Percentiles rank a stretch among this genome's conserved stretches.
These are phyloP conservation scores for Ogataea paradorogensis DNA, from an alignment of 805 yeast species.

Conservation along the genomic window DNA sequence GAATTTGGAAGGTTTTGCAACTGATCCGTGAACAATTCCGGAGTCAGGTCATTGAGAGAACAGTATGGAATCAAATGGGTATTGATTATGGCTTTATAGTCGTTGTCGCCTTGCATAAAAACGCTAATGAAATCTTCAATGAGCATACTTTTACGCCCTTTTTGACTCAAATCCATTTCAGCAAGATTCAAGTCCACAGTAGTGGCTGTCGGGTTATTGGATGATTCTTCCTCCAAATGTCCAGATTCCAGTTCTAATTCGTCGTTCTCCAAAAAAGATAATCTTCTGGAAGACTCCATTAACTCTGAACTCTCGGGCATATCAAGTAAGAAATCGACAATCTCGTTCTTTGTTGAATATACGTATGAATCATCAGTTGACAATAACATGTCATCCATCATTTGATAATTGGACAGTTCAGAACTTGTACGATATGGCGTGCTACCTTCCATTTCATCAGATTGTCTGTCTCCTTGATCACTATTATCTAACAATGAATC, in stretches of 20 bases:
- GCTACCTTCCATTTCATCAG: slow-evolving; percentile 6
- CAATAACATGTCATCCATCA: neutral
- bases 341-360: slow-evolving; percentile 1
- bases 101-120: slow-evolving; percentile 9
- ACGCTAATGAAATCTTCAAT: slow-evolving; percentile 13
- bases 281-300: slow-evolving; percentile 1
- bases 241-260: neutral
- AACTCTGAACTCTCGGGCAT: slow-evolving; percentile 4
- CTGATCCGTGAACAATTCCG: slow-evolving; percentile 8
- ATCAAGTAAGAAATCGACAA: slow-evolving; percentile 4
- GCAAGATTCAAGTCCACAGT: neutral
- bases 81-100: slow-evolving; percentile 10
- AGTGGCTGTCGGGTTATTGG: neutral
- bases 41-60: slow-evolving; percentile 12
- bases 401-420: slow-evolving; percentile 1
- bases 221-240: neutral
- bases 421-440: slow-evolving; percentile 3
- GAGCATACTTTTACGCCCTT: slow-evolving; percentile 10
- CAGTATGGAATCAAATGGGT: slow-evolving; percentile 18
- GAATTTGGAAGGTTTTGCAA: slow-evolving; percentile 1
- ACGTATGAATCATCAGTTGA: slow-evolving; percentile 3
- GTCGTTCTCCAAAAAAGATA: slow-evolving; percentile 7
- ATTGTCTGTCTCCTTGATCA: neutral
- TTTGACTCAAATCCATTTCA: neutral
- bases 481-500: neutral